Evolutionary conservation across 2,329 filamentous ascomycete genomes (phyloP), one percentile per base, ranked within the genome.

Genomic region (Cladorrhinum sp.): DNA sequence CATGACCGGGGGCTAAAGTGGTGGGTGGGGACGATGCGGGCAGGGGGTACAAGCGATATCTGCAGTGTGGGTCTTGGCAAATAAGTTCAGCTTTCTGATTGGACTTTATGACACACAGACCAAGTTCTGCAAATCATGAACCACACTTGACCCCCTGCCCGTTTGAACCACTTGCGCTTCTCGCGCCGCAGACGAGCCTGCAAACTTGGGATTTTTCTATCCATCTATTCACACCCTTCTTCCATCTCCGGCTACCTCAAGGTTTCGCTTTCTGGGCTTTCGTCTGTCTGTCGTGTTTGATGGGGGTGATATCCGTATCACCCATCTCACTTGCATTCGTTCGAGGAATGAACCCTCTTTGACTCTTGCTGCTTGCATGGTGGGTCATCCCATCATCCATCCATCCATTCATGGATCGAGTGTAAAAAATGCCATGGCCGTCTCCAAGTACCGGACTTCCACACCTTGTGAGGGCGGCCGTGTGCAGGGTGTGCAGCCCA

Each of bases 101-200:
- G 68, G 68, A 28, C 51, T 21, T 51, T 58, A 75, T 16, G 9
- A 23, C 73, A 74, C 69, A 72, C 71, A 70, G 71, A 68, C 70
- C 68, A 62, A 49, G 67, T 71, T 70, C 72, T 68, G 71, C 74
- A 73, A 75, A 76, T 75, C 72, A 76, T 73, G 62, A 64, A 63
- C 59, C 61, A 63, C 51, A 9, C 26, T 12, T 54, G 51, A 33
- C 4, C 26, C 36, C 42, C 18, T 42, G 36, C 14, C 36, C 14
- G 36, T 42, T 42, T 55, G 53, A 46, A 55, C 42, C 55, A 24
- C 58, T 23, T 46, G 42, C 18, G 33, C 33, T 33, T 46, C 23
- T 48, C 42, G 54, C 54, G 54, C 54, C 36, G 21, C 36, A 33
- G 20, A 24, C 28, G 26, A 53, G 30, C 8, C 36, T 42, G 21